Base-by-base conservation (phyloP, 2,329 filamentous ascomycete species). In the Cladosporium austrohemisphaericum region DNA sequence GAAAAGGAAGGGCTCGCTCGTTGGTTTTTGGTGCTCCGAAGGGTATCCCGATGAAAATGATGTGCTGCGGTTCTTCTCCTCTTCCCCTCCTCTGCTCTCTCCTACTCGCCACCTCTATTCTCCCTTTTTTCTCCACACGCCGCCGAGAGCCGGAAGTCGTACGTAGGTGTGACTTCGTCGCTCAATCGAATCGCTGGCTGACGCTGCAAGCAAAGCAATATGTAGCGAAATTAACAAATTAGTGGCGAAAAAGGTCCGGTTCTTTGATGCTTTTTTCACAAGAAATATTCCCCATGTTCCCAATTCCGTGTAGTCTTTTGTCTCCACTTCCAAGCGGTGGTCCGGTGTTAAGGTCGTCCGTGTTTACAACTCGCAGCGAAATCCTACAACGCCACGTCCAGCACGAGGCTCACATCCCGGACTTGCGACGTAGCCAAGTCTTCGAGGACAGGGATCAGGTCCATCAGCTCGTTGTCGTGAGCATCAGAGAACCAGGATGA, bases 401-500 rank as follows among this genome's bases (percentile, higher is more conserved):
- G 84, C 62, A 98, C 93, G 64, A 98, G 78, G 76, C 92, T 97
- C 69, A 98, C 93, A 71, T 98, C 93, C 71, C 86, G 82, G 54
- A 98, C 93, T 67, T 92, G 87, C 52, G 84, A 71, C 59, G 87
- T 85, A 55, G 93, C 92, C 65, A 98, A 78, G 71, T 98, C 93
- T 77, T 98, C 93, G 58, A 98, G 88, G 62, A 98, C 93, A 46
- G 93, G 93, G 68, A 98, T 97, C 62, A 98, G 77, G 68, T 98
- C 93, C 64, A 98, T 78, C 55, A 98, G 79, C 77, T 98, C 93
- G 72, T 98, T 98, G 75, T 98, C 93, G 71, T 98, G 93, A 54
- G 93, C 93, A 72, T 98, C 93, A 58, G 91, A 96, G 75, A 98
- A 98, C 93, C 93, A 98, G 77, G 92, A 97, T 80, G 91, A 96